Conservation (phyloP, 2,329 filamentous ascomycete genomes). For the Talaromyces sp. region DNA sequence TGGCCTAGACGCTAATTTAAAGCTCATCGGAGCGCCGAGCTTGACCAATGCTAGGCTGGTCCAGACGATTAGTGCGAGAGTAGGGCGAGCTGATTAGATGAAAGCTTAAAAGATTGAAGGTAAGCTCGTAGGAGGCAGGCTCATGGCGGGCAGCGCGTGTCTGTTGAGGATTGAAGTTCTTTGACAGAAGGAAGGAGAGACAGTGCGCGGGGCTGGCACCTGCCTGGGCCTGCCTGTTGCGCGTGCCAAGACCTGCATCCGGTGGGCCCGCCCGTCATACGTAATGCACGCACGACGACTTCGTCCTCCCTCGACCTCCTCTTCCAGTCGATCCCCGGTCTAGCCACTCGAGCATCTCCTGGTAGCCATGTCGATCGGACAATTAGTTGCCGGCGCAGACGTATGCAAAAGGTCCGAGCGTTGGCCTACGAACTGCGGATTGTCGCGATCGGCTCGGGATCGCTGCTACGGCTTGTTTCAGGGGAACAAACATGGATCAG, state of each 20-base stretch:
- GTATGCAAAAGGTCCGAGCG: background rate
- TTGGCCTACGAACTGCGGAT: background rate
- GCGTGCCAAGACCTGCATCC: background rate
- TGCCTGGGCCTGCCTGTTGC: background rate
- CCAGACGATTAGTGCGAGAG: background rate
- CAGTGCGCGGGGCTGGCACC: background rate
- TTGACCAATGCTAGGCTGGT: background rate
- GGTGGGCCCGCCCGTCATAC: background rate
- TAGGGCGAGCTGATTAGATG: background rate
- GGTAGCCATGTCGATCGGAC: background rate
- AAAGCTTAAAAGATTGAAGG: background rate
- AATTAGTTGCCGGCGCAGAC: background rate
- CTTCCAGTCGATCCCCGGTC: background rate
- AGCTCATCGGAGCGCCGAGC: conserved; percentile 2
- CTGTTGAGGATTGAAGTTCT: background rate
- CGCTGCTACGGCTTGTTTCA: background rate
- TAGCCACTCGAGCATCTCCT: background rate
- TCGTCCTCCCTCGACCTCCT: background rate
- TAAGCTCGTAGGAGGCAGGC: background rate
- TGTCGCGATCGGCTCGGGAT: background rate
- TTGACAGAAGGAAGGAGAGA: background rate
- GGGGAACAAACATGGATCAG: background rate
- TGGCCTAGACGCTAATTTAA: background rate
- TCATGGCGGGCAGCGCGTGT: background rate
- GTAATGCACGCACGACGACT: background rate